A percentile compares a stretch with the other conserved stretches of the same genome.
These are phyloP conservation scores for Cryphonectria radicalis DNA, from an alignment of 2,329 filamentous ascomycete species.

Conservation along the genomic window DNA sequence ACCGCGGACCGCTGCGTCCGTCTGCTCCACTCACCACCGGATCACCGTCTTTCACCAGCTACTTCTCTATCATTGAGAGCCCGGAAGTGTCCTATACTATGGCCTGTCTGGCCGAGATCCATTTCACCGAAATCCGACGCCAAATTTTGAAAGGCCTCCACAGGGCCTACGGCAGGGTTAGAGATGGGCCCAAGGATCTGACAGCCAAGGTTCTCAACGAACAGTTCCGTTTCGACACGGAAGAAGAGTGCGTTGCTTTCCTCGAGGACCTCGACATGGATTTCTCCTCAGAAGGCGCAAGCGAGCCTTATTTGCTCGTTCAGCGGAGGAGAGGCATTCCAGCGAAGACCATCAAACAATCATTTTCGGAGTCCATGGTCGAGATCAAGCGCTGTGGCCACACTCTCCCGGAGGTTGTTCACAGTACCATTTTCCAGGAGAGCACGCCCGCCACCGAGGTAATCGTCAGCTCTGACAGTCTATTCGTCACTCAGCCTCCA, in stretches of 20 bases:
- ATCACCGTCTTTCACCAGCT: conserved; percentile 55
- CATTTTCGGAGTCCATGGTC: conserved; percentile 60
- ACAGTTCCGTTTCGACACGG: conserved; percentile 69
- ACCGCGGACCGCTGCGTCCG: conserved; percentile 61
- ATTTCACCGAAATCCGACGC: conserved; percentile 65
- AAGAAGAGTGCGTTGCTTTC: conserved; percentile 68
- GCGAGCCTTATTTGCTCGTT: conserved; percentile 47
- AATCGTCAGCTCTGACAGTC: conserved; percentile 31
- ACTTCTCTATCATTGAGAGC: conserved; percentile 64
- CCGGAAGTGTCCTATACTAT: conserved; percentile 67
- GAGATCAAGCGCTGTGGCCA: conserved; percentile 61
- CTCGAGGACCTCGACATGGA: conserved; percentile 61
- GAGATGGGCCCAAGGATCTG: conserved; percentile 63
- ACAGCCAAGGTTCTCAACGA: conserved; percentile 60
- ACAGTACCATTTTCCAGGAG: conserved; percentile 56
- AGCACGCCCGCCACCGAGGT: conserved; percentile 22
- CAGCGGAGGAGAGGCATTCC: conserved; percentile 49
- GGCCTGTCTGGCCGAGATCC: conserved; percentile 71
- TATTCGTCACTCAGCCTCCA: conserved; percentile 35
- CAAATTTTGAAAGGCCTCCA: conserved; percentile 60
- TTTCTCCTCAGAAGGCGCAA: conserved; percentile 49
- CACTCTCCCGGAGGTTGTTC: conserved; percentile 59
- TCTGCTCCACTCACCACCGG: conserved; percentile 53
- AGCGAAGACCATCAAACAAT: conserved; percentile 56
- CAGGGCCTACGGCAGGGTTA: conserved; percentile 58